Evolutionary conservation across 2,329 filamentous ascomycete species (phyloP), one percentile per base, ranked within the genome.

Genomic region (Dactylellina leptospora): DNA sequence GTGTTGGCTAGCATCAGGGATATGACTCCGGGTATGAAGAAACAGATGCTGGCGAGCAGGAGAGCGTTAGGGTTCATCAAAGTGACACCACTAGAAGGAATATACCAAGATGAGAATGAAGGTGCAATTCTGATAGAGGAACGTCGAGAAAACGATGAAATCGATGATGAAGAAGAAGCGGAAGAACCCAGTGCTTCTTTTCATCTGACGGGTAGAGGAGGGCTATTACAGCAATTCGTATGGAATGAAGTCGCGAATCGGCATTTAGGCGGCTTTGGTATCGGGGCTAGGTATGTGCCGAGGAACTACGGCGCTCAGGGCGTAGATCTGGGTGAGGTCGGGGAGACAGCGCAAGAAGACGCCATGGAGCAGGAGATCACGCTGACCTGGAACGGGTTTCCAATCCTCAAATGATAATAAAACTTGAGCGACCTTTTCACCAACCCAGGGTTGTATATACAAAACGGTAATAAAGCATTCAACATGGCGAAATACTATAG

Each of bases 11-110:
- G 87, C 2, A 86, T 88, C 74, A 83, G 84, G 72, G 83, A 87
- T 58, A 90, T 92, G 28, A 96, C 92, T 0, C 90, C 87, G 77
- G 93, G 93, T 0, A 87, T 96, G 2, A 62, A 50, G 36, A 60
- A 54, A 33, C 66, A 71, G 48, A 71, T 71, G 66, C 44, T 71
- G 11, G 30, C 66, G 3, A 71, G 66, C 27, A 38, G 58, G 5
- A n/a, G 66, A n/a, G 56, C 66, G 13, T 23, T 71, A 4, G 66
- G 66, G n/a, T 71, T 71, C 18, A 51, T 71, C 5, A 71, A 71
- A 42, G 66, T 71, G 16, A 71, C 66, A 13, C 51, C 66, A 0
- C 27, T 71, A 18, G 66, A 63, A 33, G 50, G 48, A 3, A 38
- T 53, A 3, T 71, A 63, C 28, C 22, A 47, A 9, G 13, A 33